Percentiles rank a stretch among this genome's conserved stretches.
Conservation (phyloP, 2,329 filamentous ascomycete species). For the Pseudogymnoascus sp. region DNA sequence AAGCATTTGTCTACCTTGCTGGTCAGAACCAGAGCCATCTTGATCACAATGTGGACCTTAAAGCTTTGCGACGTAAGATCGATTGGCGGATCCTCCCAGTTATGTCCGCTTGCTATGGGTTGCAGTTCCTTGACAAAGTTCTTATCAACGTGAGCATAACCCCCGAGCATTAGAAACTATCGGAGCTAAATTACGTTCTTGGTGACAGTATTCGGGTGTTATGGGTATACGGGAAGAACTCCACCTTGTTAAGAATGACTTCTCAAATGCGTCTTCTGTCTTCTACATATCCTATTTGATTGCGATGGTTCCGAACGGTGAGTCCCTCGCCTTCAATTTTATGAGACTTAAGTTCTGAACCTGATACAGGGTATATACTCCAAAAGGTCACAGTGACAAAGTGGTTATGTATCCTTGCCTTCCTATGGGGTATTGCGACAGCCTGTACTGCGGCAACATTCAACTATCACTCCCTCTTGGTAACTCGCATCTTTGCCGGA, state of each 20-base stretch:
- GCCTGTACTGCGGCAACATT: constrained; percentile 44
- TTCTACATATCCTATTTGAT: constrained; percentile 54
- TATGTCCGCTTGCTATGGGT: constrained; percentile 52
- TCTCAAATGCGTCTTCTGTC: constrained; percentile 53
- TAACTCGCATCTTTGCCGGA: constrained; percentile 48
- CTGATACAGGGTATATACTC: constrained; percentile 42
- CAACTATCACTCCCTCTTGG: constrained; percentile 44
- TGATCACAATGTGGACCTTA: constrained; percentile 31
- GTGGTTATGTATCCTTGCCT: constrained; percentile 49
- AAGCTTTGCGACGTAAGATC: constrained; percentile 43
- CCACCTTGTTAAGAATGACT: constrained; percentile 48
- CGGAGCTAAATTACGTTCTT: not conserved
- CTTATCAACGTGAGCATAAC: constrained; percentile 46
- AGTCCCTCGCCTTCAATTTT: constrained; percentile 15
- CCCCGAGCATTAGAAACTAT: not conserved
- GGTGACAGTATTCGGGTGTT: constrained; percentile 50
- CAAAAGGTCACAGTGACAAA: constrained; percentile 53
- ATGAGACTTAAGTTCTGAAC: not conserved
- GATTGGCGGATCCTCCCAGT: constrained; percentile 51
- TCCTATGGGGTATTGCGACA: constrained; percentile 49
- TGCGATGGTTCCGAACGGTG: constrained; percentile 52
- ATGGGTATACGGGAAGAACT: constrained; percentile 53
- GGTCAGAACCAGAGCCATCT: constrained; percentile 33
- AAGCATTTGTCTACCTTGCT: constrained; percentile 31
- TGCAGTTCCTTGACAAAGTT: constrained; percentile 57